Conservation (phyloP, 345 rosid species). For the Pugionium cornutum region DNA sequence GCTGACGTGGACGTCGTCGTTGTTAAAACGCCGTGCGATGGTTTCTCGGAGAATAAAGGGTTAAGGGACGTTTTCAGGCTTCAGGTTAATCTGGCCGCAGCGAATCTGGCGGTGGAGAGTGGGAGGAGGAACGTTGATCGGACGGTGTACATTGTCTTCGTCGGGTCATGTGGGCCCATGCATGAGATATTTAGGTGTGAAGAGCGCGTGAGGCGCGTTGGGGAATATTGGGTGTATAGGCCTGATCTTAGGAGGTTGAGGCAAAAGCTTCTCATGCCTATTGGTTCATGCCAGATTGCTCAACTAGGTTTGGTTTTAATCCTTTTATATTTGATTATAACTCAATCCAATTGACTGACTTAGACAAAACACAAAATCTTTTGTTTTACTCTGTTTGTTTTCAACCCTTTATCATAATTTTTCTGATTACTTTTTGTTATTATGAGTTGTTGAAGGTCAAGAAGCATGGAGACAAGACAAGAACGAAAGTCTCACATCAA, state of each 20-base stretch:
- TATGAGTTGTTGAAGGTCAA: constrained; percentile 22
- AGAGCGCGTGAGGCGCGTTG: constrained; percentile 58
- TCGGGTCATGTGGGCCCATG: constrained; percentile 80
- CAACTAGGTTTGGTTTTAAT: constrained; percentile 38
- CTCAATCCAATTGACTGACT: too few species aligned
- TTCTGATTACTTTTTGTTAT: too few species aligned
- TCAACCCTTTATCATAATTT: too few species aligned
- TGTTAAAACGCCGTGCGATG: constrained; percentile 62
- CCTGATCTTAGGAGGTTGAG: constrained; percentile 57
- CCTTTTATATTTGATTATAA: too few species aligned
- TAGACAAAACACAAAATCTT: too few species aligned
- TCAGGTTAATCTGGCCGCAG: constrained; percentile 81
- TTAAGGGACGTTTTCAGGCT: constrained; percentile 68
- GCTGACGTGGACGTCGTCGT: constrained; percentile 61
- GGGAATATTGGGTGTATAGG: constrained; percentile 64
- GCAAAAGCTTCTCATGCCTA: constrained; percentile 69
- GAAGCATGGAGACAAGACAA: constrained; percentile 12
- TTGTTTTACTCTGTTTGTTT: too few species aligned
- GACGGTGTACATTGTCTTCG: constrained; percentile 53
- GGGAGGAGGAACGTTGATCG: constrained; percentile 43
- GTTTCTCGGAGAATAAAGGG: constrained; percentile 40
- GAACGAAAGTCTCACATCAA: constrained; percentile 26
- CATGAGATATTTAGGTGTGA: constrained; percentile 77
- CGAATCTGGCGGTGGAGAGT: constrained; percentile 57
- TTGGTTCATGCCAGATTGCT: constrained; percentile 75